A percentile compares a stretch with the other conserved stretches of the same genome.
Evolutionary conservation across 768 basidiomycete species (phyloP).

Genomic region (Boletus rufocinnamomeus): DNA sequence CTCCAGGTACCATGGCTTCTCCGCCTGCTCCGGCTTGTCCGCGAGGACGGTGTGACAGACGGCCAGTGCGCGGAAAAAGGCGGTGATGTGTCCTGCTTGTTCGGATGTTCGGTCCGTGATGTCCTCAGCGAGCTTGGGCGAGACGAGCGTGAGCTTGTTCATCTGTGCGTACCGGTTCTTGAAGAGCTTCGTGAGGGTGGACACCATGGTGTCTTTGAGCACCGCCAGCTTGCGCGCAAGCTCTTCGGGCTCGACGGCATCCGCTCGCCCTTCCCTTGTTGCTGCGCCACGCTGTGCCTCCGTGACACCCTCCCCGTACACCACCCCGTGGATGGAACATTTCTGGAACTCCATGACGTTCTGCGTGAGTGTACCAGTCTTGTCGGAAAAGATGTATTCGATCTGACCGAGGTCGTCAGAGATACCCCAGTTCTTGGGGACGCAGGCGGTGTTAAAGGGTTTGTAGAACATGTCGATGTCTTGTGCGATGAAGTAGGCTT

Average conservation of each 20-base stretch:
- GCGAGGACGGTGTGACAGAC: conserved; percentile 91
- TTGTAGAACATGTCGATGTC: conserved; percentile 96
- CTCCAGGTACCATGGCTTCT: conserved; percentile 62
- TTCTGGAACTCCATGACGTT: conserved; percentile 99
- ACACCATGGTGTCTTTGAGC: conserved; percentile 78
- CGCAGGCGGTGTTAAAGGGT: conserved; percentile 82
- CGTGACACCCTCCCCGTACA: conserved; percentile 93
- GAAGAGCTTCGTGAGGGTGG: conserved; percentile 72
- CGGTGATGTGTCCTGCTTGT: conserved; percentile 67
- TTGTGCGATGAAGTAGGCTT: conserved; percentile 95
- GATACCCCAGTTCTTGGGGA: conserved; percentile 98
- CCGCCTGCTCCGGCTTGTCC: conserved; percentile 65
- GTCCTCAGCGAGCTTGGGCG: conserved; percentile 81
- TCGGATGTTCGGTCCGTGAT: conserved; percentile 59
- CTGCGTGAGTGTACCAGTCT: conserved; percentile 96
- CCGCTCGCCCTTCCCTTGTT: conserved; percentile 72
- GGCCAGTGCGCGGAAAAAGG: conserved; percentile 95
- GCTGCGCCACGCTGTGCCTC: conserved; percentile 95
- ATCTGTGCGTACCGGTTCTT: conserved; percentile 84
- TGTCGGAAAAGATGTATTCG: conserved; percentile 93
- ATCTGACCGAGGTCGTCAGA: conserved; percentile 99
- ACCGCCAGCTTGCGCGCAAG: conserved; percentile 62
- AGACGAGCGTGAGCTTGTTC: conserved; percentile 84
- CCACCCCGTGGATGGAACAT: conserved; percentile 80
- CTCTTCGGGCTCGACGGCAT: conserved; percentile 68